Conservation (phyloP, 768 basidiomycete genomes). For the Butyriboletus loyo region DNA sequence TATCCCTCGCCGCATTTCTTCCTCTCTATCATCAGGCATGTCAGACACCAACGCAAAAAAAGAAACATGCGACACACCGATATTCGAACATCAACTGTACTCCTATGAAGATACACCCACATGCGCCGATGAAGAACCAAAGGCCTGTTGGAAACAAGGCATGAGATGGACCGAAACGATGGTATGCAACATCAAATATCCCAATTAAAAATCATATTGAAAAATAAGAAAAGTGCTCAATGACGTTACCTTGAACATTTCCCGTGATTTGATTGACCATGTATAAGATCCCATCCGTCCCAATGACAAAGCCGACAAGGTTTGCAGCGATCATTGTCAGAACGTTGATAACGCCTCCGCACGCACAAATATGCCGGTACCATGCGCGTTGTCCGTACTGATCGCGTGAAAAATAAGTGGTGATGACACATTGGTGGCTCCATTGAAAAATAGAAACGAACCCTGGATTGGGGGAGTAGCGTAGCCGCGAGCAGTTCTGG, state of each 20-base stretch:
- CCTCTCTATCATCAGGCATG: constrained; percentile 48
- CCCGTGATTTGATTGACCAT: constrained; percentile 62
- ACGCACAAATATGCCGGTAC: constrained; percentile 84
- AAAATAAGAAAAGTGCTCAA: background rate
- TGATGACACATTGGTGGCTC: background rate
- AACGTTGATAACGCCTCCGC: constrained; percentile 81
- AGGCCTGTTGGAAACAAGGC: constrained; percentile 45
- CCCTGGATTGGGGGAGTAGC: constrained; percentile 62
- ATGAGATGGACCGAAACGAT: background rate
- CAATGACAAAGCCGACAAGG: constrained; percentile 92
- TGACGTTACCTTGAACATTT: constrained; percentile 56
- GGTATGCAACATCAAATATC: background rate
- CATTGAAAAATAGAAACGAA: constrained; percentile 26
- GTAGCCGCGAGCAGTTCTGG: constrained; percentile 72
- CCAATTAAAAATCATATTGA: background rate
- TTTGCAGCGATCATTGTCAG: constrained; percentile 91
- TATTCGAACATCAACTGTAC: constrained; percentile 97
- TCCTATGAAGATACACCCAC: constrained; percentile 69
- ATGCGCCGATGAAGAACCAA: constrained; percentile 58
- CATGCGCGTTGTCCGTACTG: constrained; percentile 69
- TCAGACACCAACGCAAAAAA: background rate
- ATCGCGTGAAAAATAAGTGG: background rate
- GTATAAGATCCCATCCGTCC: constrained; percentile 72
- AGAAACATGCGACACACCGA: constrained; percentile 46
- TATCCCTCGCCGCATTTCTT: constrained; percentile 67